Base-by-base conservation (phyloP, 1,139 yeast genomes). In the Debaryomyces nepalensis region DNA sequence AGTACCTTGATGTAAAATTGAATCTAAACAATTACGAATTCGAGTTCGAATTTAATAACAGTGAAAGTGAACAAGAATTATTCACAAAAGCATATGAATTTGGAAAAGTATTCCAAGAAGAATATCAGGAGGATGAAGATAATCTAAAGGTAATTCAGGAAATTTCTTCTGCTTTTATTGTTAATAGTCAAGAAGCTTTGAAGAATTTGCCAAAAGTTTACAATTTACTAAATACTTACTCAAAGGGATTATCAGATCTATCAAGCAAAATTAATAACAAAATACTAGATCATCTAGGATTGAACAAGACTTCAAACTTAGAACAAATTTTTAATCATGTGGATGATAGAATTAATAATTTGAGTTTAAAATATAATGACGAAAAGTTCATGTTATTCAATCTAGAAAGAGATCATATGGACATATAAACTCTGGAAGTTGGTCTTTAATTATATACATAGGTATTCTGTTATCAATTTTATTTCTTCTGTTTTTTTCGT, bases 101-200 rank as follows among this genome's bases (percentile, higher is more conserved):
- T 46, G 84, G 87, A 1, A 76, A 74, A 47, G 52, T 59, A 14
- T 61, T 85, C 36, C 71, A 76, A 31, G 50, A 60, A 4, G 59
- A 58, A 19, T 57, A 54, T 41, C 33, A 44, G 9, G 22, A 42
- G 2, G 33, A 50, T n/a, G 44, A 48, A 5, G 38, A 40, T 4
- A 51, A 53, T 26, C 27, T 46, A 5, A 50, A 48, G 4, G 44
- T 45, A 23, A 52, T 70, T 6, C 57, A 61, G 12, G 54, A 60
- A 32, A 53, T 67, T 4, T 59, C 71, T 0, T 55, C 66, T 5
- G 51, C 66, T 2, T 49, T 70, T n/a, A 48, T 70, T 7, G 61
- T 68, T 4, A 54, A 54, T n/a, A 61, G 57, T 48, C 36, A 36
- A 8, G 46, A 46, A 19, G 56, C 62, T 1, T 54, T 59, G 33